Evolutionary conservation across 139 green algal species (phyloP), one percentile per base, ranked within the genome.

Genomic region (Yamagishiella unicocca): DNA sequence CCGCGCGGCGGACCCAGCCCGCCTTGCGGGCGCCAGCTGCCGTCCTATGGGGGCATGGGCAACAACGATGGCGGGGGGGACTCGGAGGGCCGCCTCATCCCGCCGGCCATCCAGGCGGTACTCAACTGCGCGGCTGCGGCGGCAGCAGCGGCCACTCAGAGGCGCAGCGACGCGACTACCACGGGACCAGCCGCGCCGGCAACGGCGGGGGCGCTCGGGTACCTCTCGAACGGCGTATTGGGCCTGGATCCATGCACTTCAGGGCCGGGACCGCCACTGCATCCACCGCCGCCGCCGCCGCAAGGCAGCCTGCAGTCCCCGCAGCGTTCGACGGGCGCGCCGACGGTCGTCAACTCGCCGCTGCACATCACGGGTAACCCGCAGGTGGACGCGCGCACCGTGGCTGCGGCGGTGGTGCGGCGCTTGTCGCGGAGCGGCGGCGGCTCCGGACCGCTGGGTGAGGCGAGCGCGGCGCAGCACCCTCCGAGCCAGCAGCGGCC

Each of bases 391-490:
- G 33, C 78, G 1, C 58, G 24, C 27, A 9, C 46, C 25, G 10
- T 84, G 10, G 78, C 78, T 25, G 78, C 55, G 27, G 78, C 78
- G 4, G 78, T 84, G 4, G 58, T 19, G 19, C 78, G 78, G 58
- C 78, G 78, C 27, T 40, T 84, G 38, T 38, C 78, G 25, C 2
- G 40, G 6, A 55, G 37, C 74, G 35, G 77, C 37, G 24, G 77
- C 14, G 38, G 31, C 45, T 58, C 9, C n/a, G 38, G 25, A 61
- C 1, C 71, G 4, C n/a, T 17, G 9, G 29, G 22, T 4, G 33
- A 4, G 33, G 31, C 29, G 31, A 31, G n/a, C 33, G n/a, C 8
- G 17, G 64, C 64, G 22, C 29, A 42, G 31, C 64, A 45, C 64
- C 27, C 33, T 10, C 64, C 42, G 33, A n/a, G 43, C 6, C 64